A percentile compares a stretch with the other conserved stretches of the same genome.
Conservation (phyloP, 148 eudicot species). For the Dysphania ambrosioides region DNA sequence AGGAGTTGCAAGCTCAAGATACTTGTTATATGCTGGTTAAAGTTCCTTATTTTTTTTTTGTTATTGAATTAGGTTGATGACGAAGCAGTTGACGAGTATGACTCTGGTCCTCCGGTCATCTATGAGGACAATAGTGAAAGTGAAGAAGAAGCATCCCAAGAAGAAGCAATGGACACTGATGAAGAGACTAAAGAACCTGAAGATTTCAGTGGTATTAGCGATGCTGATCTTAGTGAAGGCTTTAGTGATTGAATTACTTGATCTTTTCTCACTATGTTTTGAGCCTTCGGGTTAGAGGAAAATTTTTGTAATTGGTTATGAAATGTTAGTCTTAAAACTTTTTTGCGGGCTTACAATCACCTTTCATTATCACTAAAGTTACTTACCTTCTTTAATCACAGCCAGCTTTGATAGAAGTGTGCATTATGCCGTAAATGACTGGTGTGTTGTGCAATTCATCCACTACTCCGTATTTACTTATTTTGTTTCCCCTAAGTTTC, state of each 20-base stretch:
- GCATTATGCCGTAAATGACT: too few species aligned
- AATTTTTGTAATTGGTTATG: constrained; percentile 6
- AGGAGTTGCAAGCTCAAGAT: not conserved
- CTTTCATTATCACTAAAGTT: not conserved
- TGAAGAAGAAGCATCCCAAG: constrained; percentile 59
- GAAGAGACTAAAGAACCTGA: constrained; percentile 43
- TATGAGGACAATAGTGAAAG: constrained; percentile 70
- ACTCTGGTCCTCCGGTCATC: constrained; percentile 41
- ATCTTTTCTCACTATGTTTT: not conserved
- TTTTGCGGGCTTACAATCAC: not conserved
- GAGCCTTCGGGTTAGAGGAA: not conserved
- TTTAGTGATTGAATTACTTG: constrained; percentile 35
- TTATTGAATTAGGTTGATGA: constrained; percentile 46
- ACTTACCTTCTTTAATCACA: not conserved
- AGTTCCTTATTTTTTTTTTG: not conserved
- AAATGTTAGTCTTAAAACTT: not conserved
- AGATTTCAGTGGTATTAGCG: constrained; percentile 49
- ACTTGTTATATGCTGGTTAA: too few species aligned
- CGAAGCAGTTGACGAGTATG: constrained; percentile 51
- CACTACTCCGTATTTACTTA: too few species aligned
- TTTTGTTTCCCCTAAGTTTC: too few species aligned
- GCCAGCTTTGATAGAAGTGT: too few species aligned
- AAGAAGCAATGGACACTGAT: constrained; percentile 81
- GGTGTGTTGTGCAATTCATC: too few species aligned
- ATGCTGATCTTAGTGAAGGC: constrained; percentile 48